These are phyloP conservation scores for Ramularia endophylla DNA, from an alignment of 2,329 filamentous ascomycete species.

Conservation along the genomic window DNA sequence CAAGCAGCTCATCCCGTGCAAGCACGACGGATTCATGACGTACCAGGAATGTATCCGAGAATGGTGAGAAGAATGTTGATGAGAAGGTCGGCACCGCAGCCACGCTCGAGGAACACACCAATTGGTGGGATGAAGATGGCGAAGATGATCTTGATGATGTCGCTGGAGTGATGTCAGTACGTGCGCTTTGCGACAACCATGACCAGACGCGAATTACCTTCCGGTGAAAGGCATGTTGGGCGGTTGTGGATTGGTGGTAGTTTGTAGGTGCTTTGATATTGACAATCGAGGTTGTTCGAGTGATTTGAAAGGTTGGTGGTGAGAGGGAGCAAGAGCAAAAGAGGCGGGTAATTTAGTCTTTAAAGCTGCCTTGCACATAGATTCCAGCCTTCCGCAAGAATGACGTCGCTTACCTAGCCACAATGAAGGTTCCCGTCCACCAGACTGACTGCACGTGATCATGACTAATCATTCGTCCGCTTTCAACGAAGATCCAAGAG, in stretches of 20 bases:
- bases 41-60: slow-evolving; percentile 46
- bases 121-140: slow-evolving; percentile 85
- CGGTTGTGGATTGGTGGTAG: neutral
- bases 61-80: slow-evolving; percentile 76
- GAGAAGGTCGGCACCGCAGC: slow-evolving; percentile 77
- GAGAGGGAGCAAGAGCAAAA: neutral
- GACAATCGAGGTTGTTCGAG: neutral
- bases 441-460: too few relatives aligned
- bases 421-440: too few relatives aligned
- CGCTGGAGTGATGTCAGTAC: slow-evolving; percentile 42
- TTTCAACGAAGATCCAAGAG: too few relatives aligned
- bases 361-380: too few relatives aligned
- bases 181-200: neutral
- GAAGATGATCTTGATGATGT: slow-evolving; percentile 78
- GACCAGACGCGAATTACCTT: slow-evolving; percentile 38
- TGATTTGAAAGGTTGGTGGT: neutral
- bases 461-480: too few relatives aligned
- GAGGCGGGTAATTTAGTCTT: neutral
- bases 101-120: slow-evolving; percentile 90
- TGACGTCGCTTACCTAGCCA: too few relatives aligned
- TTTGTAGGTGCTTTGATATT: neutral
- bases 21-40: neutral
- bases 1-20: too few relatives aligned
- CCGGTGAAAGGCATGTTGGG: slow-evolving; percentile 53
- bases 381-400: too few relatives aligned